Evolutionary conservation across 164 flowering plant genomes (phyloP).

Genomic region (Magnolia officinalis): DNA sequence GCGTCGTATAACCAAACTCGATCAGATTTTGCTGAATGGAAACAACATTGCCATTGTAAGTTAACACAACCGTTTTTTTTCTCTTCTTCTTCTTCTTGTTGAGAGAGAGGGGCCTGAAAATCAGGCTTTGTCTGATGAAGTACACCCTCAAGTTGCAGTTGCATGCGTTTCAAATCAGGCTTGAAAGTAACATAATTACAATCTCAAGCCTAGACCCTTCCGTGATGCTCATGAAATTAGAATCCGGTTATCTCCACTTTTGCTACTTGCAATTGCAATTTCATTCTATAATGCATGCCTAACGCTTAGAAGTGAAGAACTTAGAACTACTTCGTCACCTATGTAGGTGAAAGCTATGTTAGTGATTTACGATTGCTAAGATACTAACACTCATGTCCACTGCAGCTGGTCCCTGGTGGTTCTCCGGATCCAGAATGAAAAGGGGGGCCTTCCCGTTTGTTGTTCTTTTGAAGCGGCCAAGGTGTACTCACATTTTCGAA

Average conservation of each 20-base stretch:
- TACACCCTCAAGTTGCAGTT: not conserved
- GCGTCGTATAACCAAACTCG: conserved; percentile 85
- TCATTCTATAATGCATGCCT: too few relatives aligned
- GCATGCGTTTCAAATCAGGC: not conserved
- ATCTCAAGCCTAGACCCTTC: not conserved
- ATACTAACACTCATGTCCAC: not conserved
- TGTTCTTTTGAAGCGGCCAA: not conserved
- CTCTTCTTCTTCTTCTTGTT: not conserved
- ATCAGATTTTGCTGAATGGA: conserved; percentile 93
- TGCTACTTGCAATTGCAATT: too few relatives aligned
- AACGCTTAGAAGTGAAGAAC: too few relatives aligned
- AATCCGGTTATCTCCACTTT: too few relatives aligned
- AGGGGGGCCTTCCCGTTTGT: not conserved
- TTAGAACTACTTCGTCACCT: too few relatives aligned
- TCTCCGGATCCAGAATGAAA: conserved; percentile 46
- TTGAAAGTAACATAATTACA: not conserved
- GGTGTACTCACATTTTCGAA: not conserved
- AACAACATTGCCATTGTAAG: conserved; percentile 99
- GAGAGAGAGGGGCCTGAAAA: not conserved
- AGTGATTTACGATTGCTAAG: not conserved
- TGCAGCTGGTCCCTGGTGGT: conserved; percentile 89
- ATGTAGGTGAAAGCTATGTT: not conserved
- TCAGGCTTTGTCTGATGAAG: not conserved
- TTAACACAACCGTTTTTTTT: not conserved
- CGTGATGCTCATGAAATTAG: not conserved